phyloP scores from a whole-genome alignment of 2,329 filamentous ascomycete species.

The Alternaria angustiovoidea region DNA sequence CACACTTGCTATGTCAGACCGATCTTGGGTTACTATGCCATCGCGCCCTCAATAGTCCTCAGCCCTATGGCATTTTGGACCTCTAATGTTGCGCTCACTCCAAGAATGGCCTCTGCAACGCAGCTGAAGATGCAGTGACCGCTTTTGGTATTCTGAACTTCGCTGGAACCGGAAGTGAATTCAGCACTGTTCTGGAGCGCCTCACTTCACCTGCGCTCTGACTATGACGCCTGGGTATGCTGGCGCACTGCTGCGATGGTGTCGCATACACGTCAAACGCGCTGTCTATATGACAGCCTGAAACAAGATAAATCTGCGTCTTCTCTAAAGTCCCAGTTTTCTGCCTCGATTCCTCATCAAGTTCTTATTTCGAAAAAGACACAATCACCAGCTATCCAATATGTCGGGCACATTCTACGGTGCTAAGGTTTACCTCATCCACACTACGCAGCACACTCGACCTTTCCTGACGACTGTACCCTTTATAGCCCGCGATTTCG shows the following conservation, averaged over 20 bases:
- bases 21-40: neutral
- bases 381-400: neutral
- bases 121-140: neutral
- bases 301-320: neutral
- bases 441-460: constrained; percentile 7
- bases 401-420: constrained; percentile 3
- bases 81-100: neutral
- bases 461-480: constrained; percentile 23
- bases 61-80: neutral
- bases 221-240: neutral
- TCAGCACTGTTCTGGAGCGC: constrained; percentile 1
- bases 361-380: neutral
- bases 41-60: neutral
- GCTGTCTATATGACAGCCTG: neutral
- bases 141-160: neutral
- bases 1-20: neutral
- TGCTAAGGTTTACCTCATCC: constrained; percentile 21
- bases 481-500: constrained; percentile 30
- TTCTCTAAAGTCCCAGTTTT: neutral
- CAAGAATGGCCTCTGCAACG: neutral
- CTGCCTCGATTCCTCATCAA: neutral
- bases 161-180: neutral
- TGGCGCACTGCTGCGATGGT: neutral
- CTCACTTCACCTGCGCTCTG: neutral
- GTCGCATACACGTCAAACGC: neutral